Evolutionary conservation across 2,329 filamentous ascomycete species (phyloP).

Genomic region (Mycosphaerella arachidis): DNA sequence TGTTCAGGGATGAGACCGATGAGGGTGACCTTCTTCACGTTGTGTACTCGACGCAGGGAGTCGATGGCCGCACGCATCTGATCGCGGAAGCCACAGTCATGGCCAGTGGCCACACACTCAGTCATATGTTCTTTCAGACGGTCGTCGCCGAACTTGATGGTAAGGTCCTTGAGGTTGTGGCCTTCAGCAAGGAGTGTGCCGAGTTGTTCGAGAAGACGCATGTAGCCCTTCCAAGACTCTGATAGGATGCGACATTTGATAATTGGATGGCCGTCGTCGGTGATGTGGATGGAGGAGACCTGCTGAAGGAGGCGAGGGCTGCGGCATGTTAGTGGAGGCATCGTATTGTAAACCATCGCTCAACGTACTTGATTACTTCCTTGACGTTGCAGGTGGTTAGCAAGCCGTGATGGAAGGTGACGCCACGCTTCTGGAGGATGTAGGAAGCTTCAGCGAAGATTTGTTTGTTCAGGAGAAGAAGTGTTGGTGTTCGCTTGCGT

Average conservation of each 20-base stretch:
- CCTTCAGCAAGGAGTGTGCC: conserved; percentile 19
- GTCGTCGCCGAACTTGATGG: conserved; percentile 22
- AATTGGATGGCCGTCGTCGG: conserved; percentile 76
- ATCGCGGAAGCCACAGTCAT: conserved; percentile 29
- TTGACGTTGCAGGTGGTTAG: conserved; percentile 9
- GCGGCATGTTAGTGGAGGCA: not conserved
- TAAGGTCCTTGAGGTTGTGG: conserved; percentile 30
- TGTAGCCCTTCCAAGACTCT: conserved; percentile 28
- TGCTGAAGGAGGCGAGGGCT: conserved; percentile 20
- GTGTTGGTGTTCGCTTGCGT: conserved; percentile 22
- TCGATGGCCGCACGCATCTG: conserved; percentile 18
- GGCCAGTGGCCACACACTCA: conserved; percentile 16
- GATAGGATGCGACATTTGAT: conserved; percentile 40
- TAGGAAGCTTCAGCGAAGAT: conserved; percentile 31
- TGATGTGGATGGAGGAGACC: conserved; percentile 60
- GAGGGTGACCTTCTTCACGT: conserved; percentile 24
- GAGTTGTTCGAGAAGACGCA: conserved; percentile 22
- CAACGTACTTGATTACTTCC: conserved; percentile 18
- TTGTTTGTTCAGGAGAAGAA: conserved; percentile 35
- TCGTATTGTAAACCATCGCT: not conserved
- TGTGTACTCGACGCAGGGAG: conserved; percentile 17
- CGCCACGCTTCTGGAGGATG: conserved; percentile 18
- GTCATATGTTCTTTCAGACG: conserved; percentile 26
- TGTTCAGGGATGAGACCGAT: conserved; percentile 21
- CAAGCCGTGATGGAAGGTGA: conserved; percentile 31